Evolutionary conservation across 1,284 basidiomycete genomes (phyloP), one percentile per base, ranked within the genome.

Genomic region (Apiotrichum gracile): DNA sequence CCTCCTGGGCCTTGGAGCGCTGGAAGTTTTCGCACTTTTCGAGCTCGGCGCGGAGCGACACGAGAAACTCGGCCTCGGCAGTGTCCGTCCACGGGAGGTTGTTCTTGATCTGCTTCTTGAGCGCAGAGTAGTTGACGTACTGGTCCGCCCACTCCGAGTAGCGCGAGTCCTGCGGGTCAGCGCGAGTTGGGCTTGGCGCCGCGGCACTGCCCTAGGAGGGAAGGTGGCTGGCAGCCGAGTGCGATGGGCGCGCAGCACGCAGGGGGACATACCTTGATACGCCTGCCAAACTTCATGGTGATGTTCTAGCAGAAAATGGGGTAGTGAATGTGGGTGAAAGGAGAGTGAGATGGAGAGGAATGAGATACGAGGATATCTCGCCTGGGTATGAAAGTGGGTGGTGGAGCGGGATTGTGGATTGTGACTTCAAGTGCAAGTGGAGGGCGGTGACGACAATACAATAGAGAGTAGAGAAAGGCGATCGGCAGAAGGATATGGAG

Each of bases 21-120:
- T 98, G 96, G 73, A 98, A 98, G 67, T 86, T 85, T 68, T 97
- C 88, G 52, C 97, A 87, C 79, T 98, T 98, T 70, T 94, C 89
- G 42, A 98, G 81, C 77, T 98, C 92, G 57, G 79, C 79, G 68
- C 90, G 86, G 52, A 97, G 84, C 76, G 87, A 81, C 38, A 70
- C 73, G 22, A 85, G 85, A 68, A 96, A 97, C 43, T 86, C 83
- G 25, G 78, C 78, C 75, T 97, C 92, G 69, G 94, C 90, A 10
- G 80, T 76, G 46, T 83, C 81, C 27, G 79, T 82, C 92, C 92
- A 97, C 37, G 69, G 67, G 16, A 67, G 58, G 50, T 66, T 70
- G 47, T 62, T 64, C 61, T 97, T 97, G 64, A 96, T 83, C 66
- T 89, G 85, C 57, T 88, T 86, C 75, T 97, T 97, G 53, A 97